Percentiles rank a stretch among this genome's conserved stretches.
Evolutionary conservation across 768 basidiomycete genomes (phyloP).

Genomic region (Gelatoporia subvermispora): DNA sequence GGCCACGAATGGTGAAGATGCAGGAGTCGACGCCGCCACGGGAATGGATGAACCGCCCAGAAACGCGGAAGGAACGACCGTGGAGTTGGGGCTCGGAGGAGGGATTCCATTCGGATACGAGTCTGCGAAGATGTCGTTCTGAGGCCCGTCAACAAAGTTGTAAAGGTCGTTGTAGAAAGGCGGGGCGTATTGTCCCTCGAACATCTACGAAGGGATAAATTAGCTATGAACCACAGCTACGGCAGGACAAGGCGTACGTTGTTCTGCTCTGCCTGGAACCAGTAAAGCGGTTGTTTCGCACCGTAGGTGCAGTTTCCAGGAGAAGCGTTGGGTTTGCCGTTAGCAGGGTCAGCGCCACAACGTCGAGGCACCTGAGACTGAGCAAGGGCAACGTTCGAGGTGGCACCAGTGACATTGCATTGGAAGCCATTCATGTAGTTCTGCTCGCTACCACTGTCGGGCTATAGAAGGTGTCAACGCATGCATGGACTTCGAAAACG

Average conservation of each 20-base stretch:
- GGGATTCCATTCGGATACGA: conserved; percentile 36
- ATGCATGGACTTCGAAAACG: not conserved
- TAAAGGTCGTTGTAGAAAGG: conserved; percentile 67
- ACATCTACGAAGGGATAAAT: conserved; percentile 42
- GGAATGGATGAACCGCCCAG: conserved; percentile 1
- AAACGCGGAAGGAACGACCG: conserved; percentile 20
- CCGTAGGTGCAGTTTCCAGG: conserved; percentile 71
- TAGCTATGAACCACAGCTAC: too few species aligned
- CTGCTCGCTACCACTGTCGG: conserved; percentile 57
- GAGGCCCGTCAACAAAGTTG: conserved; percentile 68
- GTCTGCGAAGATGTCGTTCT: conserved; percentile 66
- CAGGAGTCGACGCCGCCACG: not conserved
- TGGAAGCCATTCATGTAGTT: conserved; percentile 77
- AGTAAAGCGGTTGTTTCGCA: conserved; percentile 66
- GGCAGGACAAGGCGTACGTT: conserved; percentile 41
- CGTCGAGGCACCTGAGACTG: conserved; percentile 55
- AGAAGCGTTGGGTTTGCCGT: conserved; percentile 36
- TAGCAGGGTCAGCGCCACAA: conserved; percentile 55
- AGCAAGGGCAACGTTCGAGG: conserved; percentile 48
- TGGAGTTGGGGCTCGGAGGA: conserved; percentile 20
- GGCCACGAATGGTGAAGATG: conserved; percentile 1
- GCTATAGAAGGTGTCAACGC: conserved; percentile 16
- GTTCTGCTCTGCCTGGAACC: conserved; percentile 59
- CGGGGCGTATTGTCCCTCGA: conserved; percentile 55
- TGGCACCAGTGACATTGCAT: conserved; percentile 54